These are phyloP conservation scores for Naganishia antarctica DNA, from an alignment of 768 basidiomycete species.

Conservation along the genomic window DNA sequence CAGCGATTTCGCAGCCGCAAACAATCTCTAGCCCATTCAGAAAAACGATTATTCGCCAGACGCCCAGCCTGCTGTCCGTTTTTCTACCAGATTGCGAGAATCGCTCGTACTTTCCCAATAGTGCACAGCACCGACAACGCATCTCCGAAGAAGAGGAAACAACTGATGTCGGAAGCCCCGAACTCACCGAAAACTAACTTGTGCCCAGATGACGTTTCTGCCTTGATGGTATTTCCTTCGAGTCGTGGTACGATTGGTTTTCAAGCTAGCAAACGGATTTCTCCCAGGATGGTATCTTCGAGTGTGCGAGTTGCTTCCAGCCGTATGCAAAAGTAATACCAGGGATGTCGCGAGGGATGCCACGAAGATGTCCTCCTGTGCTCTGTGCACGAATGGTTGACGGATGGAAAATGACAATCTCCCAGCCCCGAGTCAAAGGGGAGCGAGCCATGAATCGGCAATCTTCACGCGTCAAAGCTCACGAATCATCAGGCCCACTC, in stretches of 20 bases:
- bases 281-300: neutral
- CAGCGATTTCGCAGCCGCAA: no score
- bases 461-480: neutral
- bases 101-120: no score
- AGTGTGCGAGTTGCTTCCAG: neutral
- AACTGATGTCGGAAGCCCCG: neutral
- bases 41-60: no score
- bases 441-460: neutral
- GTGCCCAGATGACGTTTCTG: constrained; percentile 20
- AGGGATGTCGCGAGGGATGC: neutral
- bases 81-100: no score
- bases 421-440: constrained; percentile 19
- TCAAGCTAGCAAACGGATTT: neutral
- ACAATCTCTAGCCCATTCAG: no score
- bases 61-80: no score
- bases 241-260: neutral
- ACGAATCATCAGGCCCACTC: neutral
- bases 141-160: neutral
- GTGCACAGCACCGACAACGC: no score
- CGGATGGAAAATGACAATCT: constrained; percentile 16
- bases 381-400: neutral
- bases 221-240: neutral
- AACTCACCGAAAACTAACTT: neutral
- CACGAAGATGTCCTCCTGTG: neutral
- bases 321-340: neutral